These are phyloP conservation scores for Cystobasidiaceae sp. DNA, from an alignment of 1,284 basidiomycete species.

Conservation along the genomic window DNA sequence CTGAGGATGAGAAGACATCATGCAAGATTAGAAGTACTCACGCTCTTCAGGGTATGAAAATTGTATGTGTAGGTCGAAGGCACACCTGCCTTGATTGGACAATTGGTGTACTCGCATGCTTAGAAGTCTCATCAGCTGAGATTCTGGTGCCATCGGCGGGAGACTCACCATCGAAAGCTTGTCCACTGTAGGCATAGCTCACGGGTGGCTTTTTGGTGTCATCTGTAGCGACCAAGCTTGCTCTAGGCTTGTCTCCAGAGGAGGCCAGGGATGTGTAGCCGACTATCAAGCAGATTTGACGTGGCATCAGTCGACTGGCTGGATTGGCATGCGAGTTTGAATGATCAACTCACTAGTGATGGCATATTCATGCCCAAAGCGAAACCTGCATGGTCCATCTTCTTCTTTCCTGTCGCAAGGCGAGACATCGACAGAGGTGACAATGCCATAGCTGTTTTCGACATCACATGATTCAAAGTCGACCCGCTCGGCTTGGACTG, in stretches of 20 bases:
- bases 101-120: slow-evolving; percentile 34
- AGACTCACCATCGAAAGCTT: slow-evolving; percentile 24
- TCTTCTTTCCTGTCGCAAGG: slow-evolving; percentile 25
- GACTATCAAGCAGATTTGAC: not conserved
- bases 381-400: slow-evolving; percentile 31
- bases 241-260: slow-evolving; percentile 9
- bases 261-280: slow-evolving; percentile 17
- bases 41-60: slow-evolving; percentile 31
- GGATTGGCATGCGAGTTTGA: too few species aligned
- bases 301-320: too few species aligned
- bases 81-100: slow-evolving; percentile 28
- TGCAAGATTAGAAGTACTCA: slow-evolving; percentile 21
- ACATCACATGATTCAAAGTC: too few species aligned
- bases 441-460: slow-evolving; percentile 12
- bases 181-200: slow-evolving; percentile 32
- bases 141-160: not conserved
- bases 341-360: slow-evolving; percentile 19
- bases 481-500: too few species aligned
- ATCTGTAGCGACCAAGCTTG: slow-evolving; percentile 25
- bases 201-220: not conserved
- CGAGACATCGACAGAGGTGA: slow-evolving; percentile 9
- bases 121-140: not conserved
- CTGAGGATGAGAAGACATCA: not conserved
- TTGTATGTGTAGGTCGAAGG: slow-evolving; percentile 29
- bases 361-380: slow-evolving; percentile 28